Evolutionary conservation across 306 rosid species (phyloP).

Genomic region (Corylus avellana): DNA sequence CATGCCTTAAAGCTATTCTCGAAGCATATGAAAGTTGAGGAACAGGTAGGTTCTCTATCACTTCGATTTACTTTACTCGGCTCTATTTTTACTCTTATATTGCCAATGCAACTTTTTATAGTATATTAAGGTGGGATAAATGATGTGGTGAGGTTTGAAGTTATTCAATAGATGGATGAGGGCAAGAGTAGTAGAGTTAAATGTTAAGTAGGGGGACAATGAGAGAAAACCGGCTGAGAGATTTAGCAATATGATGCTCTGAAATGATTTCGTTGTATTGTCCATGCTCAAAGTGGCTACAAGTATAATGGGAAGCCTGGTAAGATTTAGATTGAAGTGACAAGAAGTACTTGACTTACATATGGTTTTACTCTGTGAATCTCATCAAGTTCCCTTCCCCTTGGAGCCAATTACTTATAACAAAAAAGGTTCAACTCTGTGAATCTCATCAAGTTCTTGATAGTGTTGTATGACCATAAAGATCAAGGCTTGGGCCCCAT

Average conservation of each 20-base stretch:
- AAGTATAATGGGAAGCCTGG: background rate
- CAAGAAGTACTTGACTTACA: background rate
- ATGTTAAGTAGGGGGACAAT: background rate
- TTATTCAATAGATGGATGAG: background rate
- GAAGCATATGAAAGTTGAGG: slow-evolving; percentile 84
- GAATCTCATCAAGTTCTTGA: background rate
- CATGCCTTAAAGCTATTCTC: slow-evolving; percentile 77
- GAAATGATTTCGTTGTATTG: background rate
- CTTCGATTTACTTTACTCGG: background rate
- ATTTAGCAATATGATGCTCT: background rate
- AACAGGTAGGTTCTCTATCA: slow-evolving; percentile 52
- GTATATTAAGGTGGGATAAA: background rate
- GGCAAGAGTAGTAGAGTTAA: background rate
- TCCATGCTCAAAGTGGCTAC: background rate
- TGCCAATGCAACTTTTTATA: background rate
- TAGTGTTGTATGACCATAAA: background rate
- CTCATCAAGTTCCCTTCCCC: background rate
- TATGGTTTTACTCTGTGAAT: background rate
- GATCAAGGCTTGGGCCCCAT: background rate
- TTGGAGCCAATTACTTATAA: no score
- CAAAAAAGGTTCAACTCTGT: no score
- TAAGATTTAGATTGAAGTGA: background rate
- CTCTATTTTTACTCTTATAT: background rate
- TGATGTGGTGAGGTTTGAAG: background rate
- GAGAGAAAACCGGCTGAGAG: background rate